Evolutionary conservation across 345 rosid genomes (phyloP).

Genomic region (Camelina sativa): DNA sequence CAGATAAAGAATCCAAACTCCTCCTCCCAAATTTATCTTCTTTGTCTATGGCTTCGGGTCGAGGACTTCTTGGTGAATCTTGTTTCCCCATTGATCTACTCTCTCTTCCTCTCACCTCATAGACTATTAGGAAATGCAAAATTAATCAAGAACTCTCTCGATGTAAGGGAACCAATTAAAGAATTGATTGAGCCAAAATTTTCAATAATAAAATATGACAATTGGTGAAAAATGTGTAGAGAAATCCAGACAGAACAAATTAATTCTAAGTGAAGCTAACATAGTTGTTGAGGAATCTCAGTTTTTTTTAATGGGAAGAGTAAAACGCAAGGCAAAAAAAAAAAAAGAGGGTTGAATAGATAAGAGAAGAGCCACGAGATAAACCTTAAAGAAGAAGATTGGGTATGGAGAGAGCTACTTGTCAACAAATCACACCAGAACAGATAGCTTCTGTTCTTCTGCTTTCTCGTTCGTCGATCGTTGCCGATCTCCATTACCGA

Average conservation of each 20-base stretch:
- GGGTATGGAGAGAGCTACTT: conserved; percentile 49
- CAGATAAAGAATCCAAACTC: conserved; percentile 48
- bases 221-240: conserved; percentile 26
- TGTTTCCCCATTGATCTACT: conserved; percentile 56
- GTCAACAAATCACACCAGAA: conserved; percentile 60
- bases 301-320: conserved; percentile 40
- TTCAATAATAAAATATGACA: conserved; percentile 35
- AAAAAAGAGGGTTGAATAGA: not conserved
- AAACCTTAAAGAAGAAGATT: conserved; percentile 52
- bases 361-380: conserved; percentile 42
- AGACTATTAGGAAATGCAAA: conserved; percentile 46
- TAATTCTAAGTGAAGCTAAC: conserved; percentile 59
- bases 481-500: conserved; percentile 38
- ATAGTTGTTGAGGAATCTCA: conserved; percentile 51
- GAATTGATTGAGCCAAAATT: conserved; percentile 38
- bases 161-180: conserved; percentile 17
- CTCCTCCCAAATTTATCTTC: conserved; percentile 46
- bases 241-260: conserved; percentile 35
- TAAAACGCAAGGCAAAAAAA: conserved; percentile 61
- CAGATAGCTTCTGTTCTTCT: conserved; percentile 45
- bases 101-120: conserved; percentile 30
- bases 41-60: conserved; percentile 37
- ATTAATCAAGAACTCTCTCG: conserved; percentile 11
- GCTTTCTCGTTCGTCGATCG: conserved; percentile 40
- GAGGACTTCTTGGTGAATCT: conserved; percentile 54